These are phyloP conservation scores for Echinosophora koreensis DNA, from an alignment of 306 rosid genomes.

Conservation along the genomic window DNA sequence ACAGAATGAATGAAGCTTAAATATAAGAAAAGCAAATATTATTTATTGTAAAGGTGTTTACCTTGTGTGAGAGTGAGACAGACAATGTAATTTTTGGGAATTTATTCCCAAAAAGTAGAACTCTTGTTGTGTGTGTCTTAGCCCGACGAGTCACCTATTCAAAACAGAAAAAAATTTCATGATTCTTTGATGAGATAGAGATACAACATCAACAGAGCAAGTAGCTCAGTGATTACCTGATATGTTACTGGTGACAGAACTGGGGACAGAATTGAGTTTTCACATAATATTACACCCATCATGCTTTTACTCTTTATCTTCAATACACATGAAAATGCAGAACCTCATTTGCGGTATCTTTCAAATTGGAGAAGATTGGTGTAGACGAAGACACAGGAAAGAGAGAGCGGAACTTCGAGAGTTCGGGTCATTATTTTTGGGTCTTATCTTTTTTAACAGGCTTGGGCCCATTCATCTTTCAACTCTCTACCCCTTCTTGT, in stretches of 20 bases:
- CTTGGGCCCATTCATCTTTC: background rate
- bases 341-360: too few relatives aligned
- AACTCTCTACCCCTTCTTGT: background rate
- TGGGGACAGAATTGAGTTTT: slow-evolving; percentile 27
- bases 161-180: slow-evolving; percentile 10
- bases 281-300: slow-evolving; percentile 24
- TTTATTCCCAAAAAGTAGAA: slow-evolving; percentile 6
- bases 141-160: slow-evolving; percentile 20
- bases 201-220: background rate
- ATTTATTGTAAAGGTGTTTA: slow-evolving; percentile 35
- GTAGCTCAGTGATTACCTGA: slow-evolving; percentile 44
- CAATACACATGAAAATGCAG: too few relatives aligned
- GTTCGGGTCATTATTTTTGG: background rate
- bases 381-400: too few relatives aligned
- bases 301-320: slow-evolving; percentile 13
- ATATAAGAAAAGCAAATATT: slow-evolving; percentile 7
- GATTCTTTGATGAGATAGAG: background rate
- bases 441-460: background rate
- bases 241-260: slow-evolving; percentile 18
- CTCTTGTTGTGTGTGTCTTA: slow-evolving; percentile 24
- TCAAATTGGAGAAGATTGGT: too few relatives aligned
- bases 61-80: slow-evolving; percentile 40
- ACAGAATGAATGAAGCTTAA: slow-evolving; percentile 1
- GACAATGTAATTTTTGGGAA: slow-evolving; percentile 35
- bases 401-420: background rate